Evolutionary conservation across 2,329 filamentous ascomycete genomes (phyloP).

Genomic region (Paradendryphiella salina): DNA sequence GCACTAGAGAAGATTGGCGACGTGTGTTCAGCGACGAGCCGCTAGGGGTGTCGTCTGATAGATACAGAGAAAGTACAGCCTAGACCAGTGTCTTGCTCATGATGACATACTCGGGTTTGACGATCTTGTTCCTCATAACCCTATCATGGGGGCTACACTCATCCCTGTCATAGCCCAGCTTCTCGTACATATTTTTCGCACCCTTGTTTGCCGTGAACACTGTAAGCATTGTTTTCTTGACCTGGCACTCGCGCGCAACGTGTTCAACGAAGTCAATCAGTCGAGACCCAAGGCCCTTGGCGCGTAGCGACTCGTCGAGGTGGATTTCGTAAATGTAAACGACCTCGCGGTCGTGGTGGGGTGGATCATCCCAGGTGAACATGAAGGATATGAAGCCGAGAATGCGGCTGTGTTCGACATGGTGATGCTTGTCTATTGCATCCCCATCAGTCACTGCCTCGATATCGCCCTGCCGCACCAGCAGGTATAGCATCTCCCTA

Average conservation of each 20-base stretch:
- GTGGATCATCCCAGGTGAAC: constrained; percentile 66
- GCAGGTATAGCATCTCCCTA: constrained; percentile 67
- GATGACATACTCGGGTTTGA: constrained; percentile 34
- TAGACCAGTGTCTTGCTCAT: constrained; percentile 28
- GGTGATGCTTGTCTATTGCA: background rate
- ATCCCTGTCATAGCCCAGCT: constrained; percentile 60
- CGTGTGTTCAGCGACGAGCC: no score
- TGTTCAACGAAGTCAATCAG: constrained; percentile 62
- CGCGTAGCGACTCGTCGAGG: constrained; percentile 59
- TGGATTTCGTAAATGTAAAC: constrained; percentile 82
- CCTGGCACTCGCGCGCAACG: constrained; percentile 58
- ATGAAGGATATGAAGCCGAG: constrained; percentile 62
- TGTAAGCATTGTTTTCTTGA: constrained; percentile 73
- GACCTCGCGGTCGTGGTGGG: constrained; percentile 55
- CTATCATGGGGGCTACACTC: constrained; percentile 57
- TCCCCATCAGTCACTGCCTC: background rate
- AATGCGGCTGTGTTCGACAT: constrained; percentile 11
- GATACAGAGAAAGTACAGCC: background rate
- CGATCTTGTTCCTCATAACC: constrained; percentile 23
- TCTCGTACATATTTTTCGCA: constrained; percentile 64
- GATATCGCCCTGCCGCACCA: constrained; percentile 46
- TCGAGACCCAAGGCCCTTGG: constrained; percentile 63
- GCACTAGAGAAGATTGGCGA: no score
- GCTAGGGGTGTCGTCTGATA: no score
- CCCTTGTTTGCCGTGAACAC: constrained; percentile 66